Conservation (phyloP, 805 yeast species). For the Komagataella kurtzmanii region DNA sequence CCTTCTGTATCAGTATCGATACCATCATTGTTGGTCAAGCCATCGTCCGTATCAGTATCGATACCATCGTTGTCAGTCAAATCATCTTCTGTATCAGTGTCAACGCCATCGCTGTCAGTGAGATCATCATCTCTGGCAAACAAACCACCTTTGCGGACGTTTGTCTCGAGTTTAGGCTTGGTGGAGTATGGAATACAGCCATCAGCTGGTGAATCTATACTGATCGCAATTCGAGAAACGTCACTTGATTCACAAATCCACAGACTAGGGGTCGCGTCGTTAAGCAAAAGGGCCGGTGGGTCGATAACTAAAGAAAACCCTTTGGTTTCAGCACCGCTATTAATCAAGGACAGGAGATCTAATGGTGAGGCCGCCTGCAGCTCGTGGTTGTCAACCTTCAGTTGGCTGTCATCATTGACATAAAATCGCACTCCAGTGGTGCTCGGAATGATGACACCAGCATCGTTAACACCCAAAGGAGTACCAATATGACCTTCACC, state of each 20-base stretch:
- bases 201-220: neutral
- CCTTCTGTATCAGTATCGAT: no score
- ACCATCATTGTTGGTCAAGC: no score
- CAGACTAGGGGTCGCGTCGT: neutral
- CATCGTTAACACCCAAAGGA: neutral
- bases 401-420: neutral
- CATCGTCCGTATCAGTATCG: neutral
- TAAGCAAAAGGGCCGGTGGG: neutral
- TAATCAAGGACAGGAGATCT: neutral
- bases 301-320: neutral
- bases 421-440: neutral
- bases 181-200: neutral
- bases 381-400: neutral
- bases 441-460: slow-evolving; percentile 8
- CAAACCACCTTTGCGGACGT: neutral
- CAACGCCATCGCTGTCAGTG: neutral
- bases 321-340: neutral
- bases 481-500: neutral
- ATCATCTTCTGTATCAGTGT: neutral
- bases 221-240: neutral
- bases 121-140: neutral
- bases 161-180: neutral
- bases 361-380: neutral
- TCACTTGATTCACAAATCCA: neutral
- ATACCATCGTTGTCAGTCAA: neutral